These are phyloP conservation scores for Candida xyloterini DNA, from an alignment of 805 yeast species.

Conservation along the genomic window DNA sequence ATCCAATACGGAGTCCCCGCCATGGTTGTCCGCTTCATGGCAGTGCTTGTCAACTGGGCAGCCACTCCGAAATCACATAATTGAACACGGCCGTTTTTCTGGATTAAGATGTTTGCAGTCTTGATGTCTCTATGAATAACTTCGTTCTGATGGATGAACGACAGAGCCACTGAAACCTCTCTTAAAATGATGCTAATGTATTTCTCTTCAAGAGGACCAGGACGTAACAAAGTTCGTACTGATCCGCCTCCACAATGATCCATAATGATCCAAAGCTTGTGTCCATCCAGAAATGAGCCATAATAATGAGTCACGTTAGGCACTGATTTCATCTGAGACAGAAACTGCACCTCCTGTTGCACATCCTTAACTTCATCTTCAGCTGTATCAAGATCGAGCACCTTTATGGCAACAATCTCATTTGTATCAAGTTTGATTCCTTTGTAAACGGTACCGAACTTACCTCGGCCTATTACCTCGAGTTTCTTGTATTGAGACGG, in stretches of 20 bases:
- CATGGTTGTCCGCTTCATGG: slow-evolving; percentile 84
- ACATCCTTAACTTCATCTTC: slow-evolving; percentile 95
- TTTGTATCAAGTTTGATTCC: slow-evolving; percentile 69
- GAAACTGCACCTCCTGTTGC: slow-evolving; percentile 85
- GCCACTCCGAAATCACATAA: slow-evolving; percentile 99
- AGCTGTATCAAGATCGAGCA: slow-evolving; percentile 84
- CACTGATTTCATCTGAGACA: slow-evolving; percentile 74
- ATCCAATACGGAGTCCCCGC: slow-evolving; percentile 98
- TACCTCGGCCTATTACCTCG: slow-evolving; percentile 93
- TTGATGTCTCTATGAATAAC: slow-evolving; percentile 95
- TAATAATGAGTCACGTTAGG: slow-evolving; percentile 93
- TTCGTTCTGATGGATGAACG: slow-evolving; percentile 80
- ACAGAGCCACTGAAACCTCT: slow-evolving; percentile 74
- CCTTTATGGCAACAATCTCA: slow-evolving; percentile 88
- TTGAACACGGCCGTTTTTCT: slow-evolving; percentile 82
- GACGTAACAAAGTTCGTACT: slow-evolving; percentile 75
- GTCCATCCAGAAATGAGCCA: slow-evolving; percentile 82
- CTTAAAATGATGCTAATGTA: slow-evolving; percentile 81
- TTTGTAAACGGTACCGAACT: slow-evolving; percentile 94
- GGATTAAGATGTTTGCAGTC: slow-evolving; percentile 88
- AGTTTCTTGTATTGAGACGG: slow-evolving; percentile 58
- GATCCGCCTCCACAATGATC: slow-evolving; percentile 98
- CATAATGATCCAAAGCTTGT: slow-evolving; percentile 97
- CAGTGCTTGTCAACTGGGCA: slow-evolving; percentile 77
- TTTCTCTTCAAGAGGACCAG: slow-evolving; percentile 85